Base-by-base conservation (phyloP, 2,329 filamentous ascomycete species). In the Hypoxylon sp. region DNA sequence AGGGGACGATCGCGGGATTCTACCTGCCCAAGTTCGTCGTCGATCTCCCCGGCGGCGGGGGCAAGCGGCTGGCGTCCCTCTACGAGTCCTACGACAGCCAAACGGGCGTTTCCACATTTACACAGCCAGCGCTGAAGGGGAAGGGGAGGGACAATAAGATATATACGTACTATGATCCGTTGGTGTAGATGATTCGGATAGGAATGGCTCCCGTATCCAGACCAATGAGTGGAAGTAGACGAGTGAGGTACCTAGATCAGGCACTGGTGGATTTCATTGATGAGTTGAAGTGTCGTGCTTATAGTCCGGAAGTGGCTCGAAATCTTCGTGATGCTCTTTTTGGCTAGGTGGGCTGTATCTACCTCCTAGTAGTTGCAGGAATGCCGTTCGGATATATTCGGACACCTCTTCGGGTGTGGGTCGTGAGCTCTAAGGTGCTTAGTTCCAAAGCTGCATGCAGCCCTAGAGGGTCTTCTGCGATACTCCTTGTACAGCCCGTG, bases 21-120 rank as follows among this genome's bases (percentile, higher is more conserved):
- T 79, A 82, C 75, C 86, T 79, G 74, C 86, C 86, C 0, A 77
- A 81, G 15, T 88, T 88, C 64, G 80, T 88, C 4, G 82, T 88
- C 17, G 85, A 88, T 67, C 78, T 88, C 4, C 86, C 85, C 0
- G 83, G 81, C 1, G 85, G 85, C 1, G 85, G 85, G 1, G 86
- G 86, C 2, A 88, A 89, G 74, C 80, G 85, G 38, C 78, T 85
- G 9, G 83, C 83, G 1, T 78, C 79, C 37, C 81, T 79, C 10
- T 79, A 76, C 63, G 74, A 81, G 51, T 78, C 72, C 1, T 88
- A 88, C 65, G 79, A 87, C 68, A 74, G 75, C 26, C 58, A 69
- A 6, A 81, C 77, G 2, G 85, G 86, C 0, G 69, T 83, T 18
- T 85, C 83, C 9, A 80, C 70, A 0, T 88, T 83, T 70, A 75